Base-by-base conservation (phyloP, 768 basidiomycete genomes). In the Flagelloscypha sp. region DNA sequence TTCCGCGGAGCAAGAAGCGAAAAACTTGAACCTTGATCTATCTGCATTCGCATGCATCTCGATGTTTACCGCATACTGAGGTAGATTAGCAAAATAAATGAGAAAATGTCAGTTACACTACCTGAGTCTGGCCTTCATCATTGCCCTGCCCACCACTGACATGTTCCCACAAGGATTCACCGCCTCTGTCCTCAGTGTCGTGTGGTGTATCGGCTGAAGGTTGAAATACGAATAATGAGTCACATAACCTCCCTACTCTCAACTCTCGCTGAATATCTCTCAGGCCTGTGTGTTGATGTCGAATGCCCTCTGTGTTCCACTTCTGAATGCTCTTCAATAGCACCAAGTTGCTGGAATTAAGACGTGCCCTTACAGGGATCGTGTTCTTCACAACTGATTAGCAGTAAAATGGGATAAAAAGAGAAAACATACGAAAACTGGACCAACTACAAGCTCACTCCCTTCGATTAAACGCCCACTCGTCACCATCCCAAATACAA, bases 231-330 rank as follows among this genome's bases (percentile, higher is more conserved):
- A 71, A 68, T 25, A 71, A 46, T 38, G 60, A 62, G 31, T 65
- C 64, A 54, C 64, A 68, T 8, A 70, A 40, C 7, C 35, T 43
- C 17, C 50, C 42, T 1, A 59, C 27, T 6, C 47, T 47, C 22
- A 67, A 32, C 16, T 44, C 44, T 19, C 46, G 56, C 25, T 70
- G 68, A 25, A 71, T 55, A 3, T 49, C 49, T 29, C 69, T 58
- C 35, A 67, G 53, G n/a, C 68, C 68, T 7, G 58, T 55, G 29
- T 70, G 69, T 36, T 71, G 68, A 58, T 65, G 67, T 1, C 56
- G 45, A 37, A 66, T 46, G 11, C 60, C 59, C 2, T 59, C 52
- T 19, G 66, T 44, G 35, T 70, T 68, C 12, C 40, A 37, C 20
- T 47, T 38, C 30, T 71, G 69, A 18, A 70, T 52, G 7, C 44